Evolutionary conservation across 352 stramenopile genomes (phyloP), one percentile per base, ranked within the genome.

Genomic region (Phytophthora kernoviae): DNA sequence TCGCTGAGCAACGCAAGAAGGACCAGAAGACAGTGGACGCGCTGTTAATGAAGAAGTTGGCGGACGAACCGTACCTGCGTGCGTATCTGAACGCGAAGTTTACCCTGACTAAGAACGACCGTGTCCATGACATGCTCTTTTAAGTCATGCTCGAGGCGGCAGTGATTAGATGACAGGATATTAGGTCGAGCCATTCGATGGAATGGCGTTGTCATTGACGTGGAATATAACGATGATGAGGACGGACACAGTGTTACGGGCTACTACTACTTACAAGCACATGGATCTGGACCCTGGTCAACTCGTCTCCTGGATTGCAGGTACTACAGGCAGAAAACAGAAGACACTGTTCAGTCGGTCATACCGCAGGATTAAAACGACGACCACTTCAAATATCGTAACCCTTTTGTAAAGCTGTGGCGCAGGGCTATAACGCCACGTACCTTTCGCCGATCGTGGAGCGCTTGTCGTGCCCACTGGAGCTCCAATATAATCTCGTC

Each of bases 41-140:
- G 17, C 72, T 77, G 4, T 58, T 96, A 20, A 62, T 93, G 57
- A 60, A 84, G 50, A 86, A 87, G 55, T 69, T 91, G 42, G 54
- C 57, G 48, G 73, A 70, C 47, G 86, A 88, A 30, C 77, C 85
- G 9, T 93, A 98, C 72, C 73, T 99, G 58, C 96, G 96, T 55
- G 93, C 85, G 36, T 99, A 99, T 81, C 77, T 99, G 36, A 90
- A 93, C 58, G 91, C 89, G 41, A 96, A 91, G 58, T 99, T 99
- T 78, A 91, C 84, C 56, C 77, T 99, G 27, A 90, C 70, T 52
- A 97, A 97, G 65, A 88, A 88, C 62, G 93, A 98, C 62, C 90
- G 88, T 61, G 93, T 96, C 40, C 97, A 99, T 82, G 87, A 98
- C 57, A 98, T 99, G 90, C 87, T 93, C 62, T 99, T 99, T 70